Evolutionary conservation across 208 protist species (phyloP).

Genomic region (Herpetomonas muscarum): DNA sequence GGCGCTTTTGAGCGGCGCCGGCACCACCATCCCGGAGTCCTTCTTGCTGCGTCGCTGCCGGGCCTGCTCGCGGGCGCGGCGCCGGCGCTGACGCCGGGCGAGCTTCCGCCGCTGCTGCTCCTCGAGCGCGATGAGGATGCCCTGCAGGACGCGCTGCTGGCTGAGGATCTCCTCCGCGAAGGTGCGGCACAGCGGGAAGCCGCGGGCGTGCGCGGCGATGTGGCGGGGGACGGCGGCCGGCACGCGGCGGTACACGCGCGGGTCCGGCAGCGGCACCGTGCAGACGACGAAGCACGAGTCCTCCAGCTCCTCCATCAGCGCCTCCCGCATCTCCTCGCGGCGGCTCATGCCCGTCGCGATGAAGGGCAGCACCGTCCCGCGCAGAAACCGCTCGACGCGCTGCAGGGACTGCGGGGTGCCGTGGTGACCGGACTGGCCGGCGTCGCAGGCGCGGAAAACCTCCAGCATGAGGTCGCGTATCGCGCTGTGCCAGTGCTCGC

Average conservation of each 20-base stretch:
- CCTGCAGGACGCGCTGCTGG: conserved; percentile 48
- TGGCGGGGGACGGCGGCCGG: conserved; percentile 55
- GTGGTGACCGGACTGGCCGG: too few relatives aligned
- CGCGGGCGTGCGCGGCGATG: conserved; percentile 47
- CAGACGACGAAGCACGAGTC: conserved; percentile 39
- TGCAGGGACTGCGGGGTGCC: not conserved
- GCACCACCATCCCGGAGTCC: not conserved
- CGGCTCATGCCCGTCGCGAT: conserved; percentile 8
- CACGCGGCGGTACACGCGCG: conserved; percentile 58
- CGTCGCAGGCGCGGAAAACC: too few relatives aligned
- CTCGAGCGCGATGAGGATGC: conserved; percentile 34
- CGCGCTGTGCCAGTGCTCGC: conserved; percentile 7
- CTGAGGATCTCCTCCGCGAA: conserved; percentile 64
- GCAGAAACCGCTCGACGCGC: not conserved
- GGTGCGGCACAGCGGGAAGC: conserved; percentile 42
- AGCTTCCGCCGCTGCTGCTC: conserved; percentile 21
- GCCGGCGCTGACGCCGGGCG: conserved; percentile 13
- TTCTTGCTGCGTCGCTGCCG: not conserved
- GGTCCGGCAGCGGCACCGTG: conserved; percentile 61
- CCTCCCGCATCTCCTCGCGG: conserved; percentile 51
- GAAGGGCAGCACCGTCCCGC: not conserved
- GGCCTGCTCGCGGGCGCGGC: conserved; percentile 12
- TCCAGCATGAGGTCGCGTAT: conserved; percentile 7
- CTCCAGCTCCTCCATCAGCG: conserved; percentile 45
- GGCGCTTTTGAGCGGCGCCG: not conserved